Base-by-base conservation (phyloP, 495 filamentous ascomycete genomes). In the Usnea hakonensis region DNA sequence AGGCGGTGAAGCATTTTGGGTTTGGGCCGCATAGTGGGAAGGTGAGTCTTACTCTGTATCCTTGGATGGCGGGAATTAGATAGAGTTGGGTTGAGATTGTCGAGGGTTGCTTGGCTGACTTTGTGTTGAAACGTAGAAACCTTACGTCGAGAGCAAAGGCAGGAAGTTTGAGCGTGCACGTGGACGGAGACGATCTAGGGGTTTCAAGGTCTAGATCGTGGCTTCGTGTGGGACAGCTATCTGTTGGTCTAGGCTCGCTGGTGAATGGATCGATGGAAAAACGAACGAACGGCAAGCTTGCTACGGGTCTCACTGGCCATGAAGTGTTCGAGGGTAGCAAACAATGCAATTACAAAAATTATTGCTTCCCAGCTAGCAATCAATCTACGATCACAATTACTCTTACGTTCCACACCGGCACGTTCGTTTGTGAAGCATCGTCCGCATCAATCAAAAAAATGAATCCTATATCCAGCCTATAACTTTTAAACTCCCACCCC, bases 1-100 rank as follows among this genome's bases (percentile, higher is more conserved):
- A 98, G 86, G 91, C 94, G 55, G 82, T 97, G 72, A 97, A 96
- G 87, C 95, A 97, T 82, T 97, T 98, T 75, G 94, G 94, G 70
- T 87, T 98, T 69, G 94, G 94, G 57, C 94, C 94, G 55, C 94
- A 98, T 83, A 90, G 85, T 76, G 82, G 95, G 84, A 97, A 98
- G 48, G 48, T 52, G 48, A 32, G 48, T 52, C 5, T 19, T 32
- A 5, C 16, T 52, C 3, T 17, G 48, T 11, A 14, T 33, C 14
- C 7, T 19, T 16, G 89, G 90, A 30, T 35, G 2, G 26, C n/a
- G 30, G 21, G 0, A 10, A 9, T 11, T 2, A 28, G n/a, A 5
- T 19, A 55, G 26, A 33, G 28, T n/a, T n/a, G 53, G 44, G 60
- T 61, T 61, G 56, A 21, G 8, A 9, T 14, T 48, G 38, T 16